Conservation (phyloP, 2,329 filamentous ascomycete species). For the Epichloe brachyelytri region DNA sequence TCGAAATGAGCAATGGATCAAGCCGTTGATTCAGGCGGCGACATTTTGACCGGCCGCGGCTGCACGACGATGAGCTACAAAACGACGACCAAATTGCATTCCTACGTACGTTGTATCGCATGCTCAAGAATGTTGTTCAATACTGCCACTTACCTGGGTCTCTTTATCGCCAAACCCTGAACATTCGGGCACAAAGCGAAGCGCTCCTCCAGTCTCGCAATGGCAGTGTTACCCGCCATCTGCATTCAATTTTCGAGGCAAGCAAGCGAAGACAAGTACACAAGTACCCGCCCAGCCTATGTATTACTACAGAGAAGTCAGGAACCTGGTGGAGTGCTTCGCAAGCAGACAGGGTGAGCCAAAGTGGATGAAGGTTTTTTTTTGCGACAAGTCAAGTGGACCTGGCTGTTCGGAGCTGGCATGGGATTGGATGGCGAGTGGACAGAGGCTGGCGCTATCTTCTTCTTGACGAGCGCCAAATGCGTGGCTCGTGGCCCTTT, state of each 20-base stretch:
- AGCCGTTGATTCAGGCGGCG: neutral
- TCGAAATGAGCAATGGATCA: neutral
- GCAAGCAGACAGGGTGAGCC: neutral
- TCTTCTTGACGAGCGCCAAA: neutral
- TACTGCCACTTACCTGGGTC: no score
- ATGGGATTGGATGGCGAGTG: neutral
- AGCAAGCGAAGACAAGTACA: no score
- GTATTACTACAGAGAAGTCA: neutral
- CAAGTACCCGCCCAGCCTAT: no score
- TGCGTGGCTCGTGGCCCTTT: neutral
- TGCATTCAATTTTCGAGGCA: no score
- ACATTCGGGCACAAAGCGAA: neutral
- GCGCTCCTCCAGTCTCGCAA: no score
- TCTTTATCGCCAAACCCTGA: neutral
- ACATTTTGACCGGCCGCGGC: slow-evolving; percentile 1
- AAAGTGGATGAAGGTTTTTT: neutral
- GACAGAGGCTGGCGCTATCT: neutral
- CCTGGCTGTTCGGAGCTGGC: neutral
- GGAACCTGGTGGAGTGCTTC: neutral
- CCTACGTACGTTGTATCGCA: neutral
- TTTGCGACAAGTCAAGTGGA: neutral
- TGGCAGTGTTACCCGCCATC: no score
- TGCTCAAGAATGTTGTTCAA: neutral
- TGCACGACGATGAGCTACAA: neutral
- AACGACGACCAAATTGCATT: neutral